Evolutionary conservation across 1,139 yeast genomes (phyloP), one percentile per base, ranked within the genome.

Genomic region (Lodderomyces parapsilosis): DNA sequence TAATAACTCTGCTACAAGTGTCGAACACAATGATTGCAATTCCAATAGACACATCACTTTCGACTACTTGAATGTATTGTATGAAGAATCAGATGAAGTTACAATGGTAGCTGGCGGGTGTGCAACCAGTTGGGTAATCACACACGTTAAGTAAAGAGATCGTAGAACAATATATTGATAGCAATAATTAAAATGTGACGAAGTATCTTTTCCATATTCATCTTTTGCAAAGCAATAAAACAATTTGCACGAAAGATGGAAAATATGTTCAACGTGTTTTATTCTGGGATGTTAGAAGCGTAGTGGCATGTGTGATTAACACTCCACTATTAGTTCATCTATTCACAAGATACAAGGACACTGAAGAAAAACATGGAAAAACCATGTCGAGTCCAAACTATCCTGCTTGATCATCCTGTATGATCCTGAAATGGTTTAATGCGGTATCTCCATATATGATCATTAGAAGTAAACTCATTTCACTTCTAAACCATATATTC

Each of bases 201-300:
- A 79, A 76, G 82, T 78, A 78, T 81, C 89, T 83, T 83, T 76
- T 75, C 86, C 88, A 81, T 71, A 79, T 78, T 76, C 86, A 81
- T 80, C 83, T 79, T 68, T 70, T 68, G 71, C 74, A 54, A 57
- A 56, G 54, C 49, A 49, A 60, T 59, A n/a, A n/a, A n/a, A n/a
- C n/a, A n/a, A n/a, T n/a, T n/a, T n/a, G 78, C 79, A 76, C 80
- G 49, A 78, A 77, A 78, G 80, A 80, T 80, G 87, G 86, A 80
- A 77, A 83, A 82, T 83, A 82, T 83, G 88, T 83, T 78, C 83
- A 72, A 74, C 87, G 83, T 76, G 53, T 9, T 59, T 76, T 66
- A 49, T 48, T 83, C 67, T 83, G 65, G 87, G 87, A 76, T 78
- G 68, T 17, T 27, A 27, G 31, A 27, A 27, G 31, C 13, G 5